phyloP scores from a whole-genome alignment of 495 filamentous ascomycete genomes.

The Talaromyces stipitatus region DNA sequence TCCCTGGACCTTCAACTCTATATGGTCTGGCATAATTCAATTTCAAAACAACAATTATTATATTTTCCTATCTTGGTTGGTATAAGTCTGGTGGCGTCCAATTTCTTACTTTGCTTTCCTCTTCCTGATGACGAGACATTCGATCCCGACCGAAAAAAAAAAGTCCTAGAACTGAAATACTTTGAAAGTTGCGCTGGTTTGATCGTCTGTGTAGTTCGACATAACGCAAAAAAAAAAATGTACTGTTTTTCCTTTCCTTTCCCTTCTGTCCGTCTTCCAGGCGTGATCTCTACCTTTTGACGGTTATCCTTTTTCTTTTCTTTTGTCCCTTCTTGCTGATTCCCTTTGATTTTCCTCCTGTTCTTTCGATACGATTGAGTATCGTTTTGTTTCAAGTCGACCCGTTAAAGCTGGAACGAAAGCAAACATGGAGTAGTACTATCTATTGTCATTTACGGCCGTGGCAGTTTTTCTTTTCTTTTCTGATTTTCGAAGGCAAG shows the following conservation, averaged over 20 bases:
- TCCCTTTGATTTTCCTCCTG: slow-evolving; percentile 12
- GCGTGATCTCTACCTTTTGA: slow-evolving; percentile 13
- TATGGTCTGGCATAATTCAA: not conserved
- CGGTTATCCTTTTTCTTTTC: slow-evolving; percentile 23
- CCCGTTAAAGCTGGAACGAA: not conserved
- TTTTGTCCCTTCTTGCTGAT: slow-evolving; percentile 12
- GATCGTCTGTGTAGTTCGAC: not conserved
- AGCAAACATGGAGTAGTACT: not conserved
- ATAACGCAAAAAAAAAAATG: slow-evolving; percentile 4
- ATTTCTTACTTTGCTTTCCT: not conserved
- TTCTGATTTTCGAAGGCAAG: not conserved
- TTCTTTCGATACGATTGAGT: too few relatives aligned
- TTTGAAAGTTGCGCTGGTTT: not conserved
- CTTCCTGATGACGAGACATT: not conserved
- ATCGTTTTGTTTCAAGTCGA: slow-evolving; percentile 8
- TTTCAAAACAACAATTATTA: not conserved
- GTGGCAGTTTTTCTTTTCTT: not conserved
- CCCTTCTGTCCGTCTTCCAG: slow-evolving; percentile 34
- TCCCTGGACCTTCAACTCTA: not conserved
- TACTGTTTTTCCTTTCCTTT: slow-evolving; percentile 18
- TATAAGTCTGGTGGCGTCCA: not conserved
- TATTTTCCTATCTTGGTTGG: not conserved
- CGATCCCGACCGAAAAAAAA: slow-evolving; percentile 1
- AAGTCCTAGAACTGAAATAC: not conserved
- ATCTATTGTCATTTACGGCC: not conserved